Conservation (phyloP, 768 basidiomycete species). For the Tremella fuciformis region DNA sequence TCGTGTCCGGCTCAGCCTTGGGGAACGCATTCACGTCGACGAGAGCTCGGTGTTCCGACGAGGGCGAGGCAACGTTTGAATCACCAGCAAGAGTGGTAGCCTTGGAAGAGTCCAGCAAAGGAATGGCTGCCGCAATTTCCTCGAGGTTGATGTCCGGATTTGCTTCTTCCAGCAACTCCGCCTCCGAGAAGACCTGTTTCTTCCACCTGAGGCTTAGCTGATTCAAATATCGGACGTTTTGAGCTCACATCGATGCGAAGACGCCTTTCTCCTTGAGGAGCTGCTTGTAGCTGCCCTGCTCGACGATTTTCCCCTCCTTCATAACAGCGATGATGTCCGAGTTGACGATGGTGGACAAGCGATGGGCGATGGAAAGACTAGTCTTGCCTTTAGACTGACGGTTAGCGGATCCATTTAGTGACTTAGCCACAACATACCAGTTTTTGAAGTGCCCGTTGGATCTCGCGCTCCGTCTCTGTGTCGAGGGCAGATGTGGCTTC, state of each 20-base stretch:
- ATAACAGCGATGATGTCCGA: conserved; percentile 82
- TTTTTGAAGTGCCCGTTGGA: conserved; percentile 80
- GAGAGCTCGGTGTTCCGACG: too few species aligned
- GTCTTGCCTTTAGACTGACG: conserved; percentile 61
- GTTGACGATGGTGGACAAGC: conserved; percentile 60
- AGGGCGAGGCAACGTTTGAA: too few species aligned
- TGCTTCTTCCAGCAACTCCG: conserved; percentile 55
- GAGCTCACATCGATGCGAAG: conserved; percentile 38
- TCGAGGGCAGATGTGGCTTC: conserved; percentile 65
- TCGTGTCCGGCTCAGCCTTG: too few species aligned
- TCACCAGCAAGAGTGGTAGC: too few species aligned
- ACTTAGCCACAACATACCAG: conserved; percentile 49
- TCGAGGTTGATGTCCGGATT: conserved; percentile 15
- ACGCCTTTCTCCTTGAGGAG: conserved; percentile 63
- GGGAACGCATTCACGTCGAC: too few species aligned
- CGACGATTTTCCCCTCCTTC: conserved; percentile 81
- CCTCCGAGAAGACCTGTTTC: conserved; percentile 69
- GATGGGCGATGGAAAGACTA: conserved; percentile 74
- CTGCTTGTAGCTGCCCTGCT: conserved; percentile 66
- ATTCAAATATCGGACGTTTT: neutral
- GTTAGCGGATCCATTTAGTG: neutral
- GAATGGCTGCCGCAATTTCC: neutral
- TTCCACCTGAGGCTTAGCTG: conserved; percentile 68
- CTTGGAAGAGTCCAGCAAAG: too few species aligned
- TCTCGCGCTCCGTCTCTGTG: conserved; percentile 84